Conservation (phyloP, 768 basidiomycete genomes). For the Tremella mesenterica region DNA sequence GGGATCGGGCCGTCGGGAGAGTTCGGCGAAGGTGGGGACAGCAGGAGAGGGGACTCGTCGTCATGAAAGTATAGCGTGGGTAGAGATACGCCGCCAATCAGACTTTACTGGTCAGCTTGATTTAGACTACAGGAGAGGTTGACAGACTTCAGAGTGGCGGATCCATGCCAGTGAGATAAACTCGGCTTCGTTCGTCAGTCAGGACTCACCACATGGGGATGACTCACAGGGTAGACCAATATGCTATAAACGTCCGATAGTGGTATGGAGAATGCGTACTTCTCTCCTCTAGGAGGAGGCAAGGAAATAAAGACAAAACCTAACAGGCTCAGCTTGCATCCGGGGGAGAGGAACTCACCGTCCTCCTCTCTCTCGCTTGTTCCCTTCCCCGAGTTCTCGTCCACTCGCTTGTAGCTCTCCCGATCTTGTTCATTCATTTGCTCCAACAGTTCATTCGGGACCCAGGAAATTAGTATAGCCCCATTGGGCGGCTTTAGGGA, state of each 20-base stretch:
- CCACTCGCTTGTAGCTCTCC: slow-evolving; percentile 81
- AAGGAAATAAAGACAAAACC: slow-evolving; percentile 79
- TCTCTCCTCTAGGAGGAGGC: slow-evolving; percentile 72
- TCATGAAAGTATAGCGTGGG: slow-evolving; percentile 94
- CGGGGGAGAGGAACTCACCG: slow-evolving; percentile 9
- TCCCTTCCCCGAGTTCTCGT: slow-evolving; percentile 43
- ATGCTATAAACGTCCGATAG: slow-evolving; percentile 82
- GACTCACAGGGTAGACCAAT: slow-evolving; percentile 74
- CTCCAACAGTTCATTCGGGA: slow-evolving; percentile 74
- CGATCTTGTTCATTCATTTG: slow-evolving; percentile 75
- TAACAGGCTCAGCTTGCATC: slow-evolving; percentile 33
- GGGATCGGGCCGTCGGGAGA: slow-evolving; percentile 7
- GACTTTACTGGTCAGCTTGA: slow-evolving; percentile 8
- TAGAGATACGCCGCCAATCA: slow-evolving; percentile 50
- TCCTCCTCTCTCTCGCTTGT: slow-evolving; percentile 30
- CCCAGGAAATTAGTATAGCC: slow-evolving; percentile 69
- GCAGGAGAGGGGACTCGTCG: slow-evolving; percentile 64
- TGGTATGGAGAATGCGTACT: slow-evolving; percentile 92
- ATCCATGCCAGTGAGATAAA: slow-evolving; percentile 31
- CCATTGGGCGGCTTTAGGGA: slow-evolving; percentile 7
- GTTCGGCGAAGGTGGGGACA: slow-evolving; percentile 10
- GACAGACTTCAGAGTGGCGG: slow-evolving; percentile 58
- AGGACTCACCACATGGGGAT: slow-evolving; percentile 17
- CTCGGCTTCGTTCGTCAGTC: slow-evolving; percentile 25
- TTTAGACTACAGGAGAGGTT: not conserved